Evolutionary conservation across 306 rosid species (phyloP), one percentile per base, ranked within the genome.

Genomic region (Begonia loranthoides): DNA sequence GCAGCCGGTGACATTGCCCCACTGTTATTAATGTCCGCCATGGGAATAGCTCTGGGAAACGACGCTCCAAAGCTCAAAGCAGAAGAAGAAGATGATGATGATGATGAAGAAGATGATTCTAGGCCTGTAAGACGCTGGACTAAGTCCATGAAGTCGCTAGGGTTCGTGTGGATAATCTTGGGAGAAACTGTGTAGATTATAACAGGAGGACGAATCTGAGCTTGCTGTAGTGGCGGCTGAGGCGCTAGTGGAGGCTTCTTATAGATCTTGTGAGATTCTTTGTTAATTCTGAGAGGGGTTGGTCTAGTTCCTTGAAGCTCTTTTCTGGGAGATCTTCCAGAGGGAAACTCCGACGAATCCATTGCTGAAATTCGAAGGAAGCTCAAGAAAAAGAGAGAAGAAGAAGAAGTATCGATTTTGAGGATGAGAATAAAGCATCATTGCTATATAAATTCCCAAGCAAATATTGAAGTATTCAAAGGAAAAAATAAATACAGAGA

Each of bases 101-200:
- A 12, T 12, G 17, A 15, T 1, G 36, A 21, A 45, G 49, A 45
- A 14, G 49, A 45, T 7, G 49, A 12, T 12, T 14, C 13, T 45
- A 14, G 10, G 11, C 61, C 52, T 7, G 61, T 57, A 51, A 57
- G 61, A 5, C 61, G 61, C 38, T 57, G 61, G 15, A 57, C 61
- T 43, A 57, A 57, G 43, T 57, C 61, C 61, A 44, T 57, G 43
- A 57, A 57, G 6, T 57, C 28, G 10, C 22, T 45, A 22, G 61
- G 51, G 4, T 45, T 22, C 5, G 52, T 57, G 22, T 45, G 52
- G 61, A 57, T 57, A 40, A 57, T 12, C 28, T 57, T 45, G 15
- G 62, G 62, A n/a, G 62, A 57, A 44, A 46, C 53, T 14, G 52
- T 33, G 45, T 57, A 57, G 45, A 57, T 57, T 16, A 57, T 28